phyloP scores from a whole-genome alignment of 208 protist genomes.

The Leishmania aethiopica region DNA sequence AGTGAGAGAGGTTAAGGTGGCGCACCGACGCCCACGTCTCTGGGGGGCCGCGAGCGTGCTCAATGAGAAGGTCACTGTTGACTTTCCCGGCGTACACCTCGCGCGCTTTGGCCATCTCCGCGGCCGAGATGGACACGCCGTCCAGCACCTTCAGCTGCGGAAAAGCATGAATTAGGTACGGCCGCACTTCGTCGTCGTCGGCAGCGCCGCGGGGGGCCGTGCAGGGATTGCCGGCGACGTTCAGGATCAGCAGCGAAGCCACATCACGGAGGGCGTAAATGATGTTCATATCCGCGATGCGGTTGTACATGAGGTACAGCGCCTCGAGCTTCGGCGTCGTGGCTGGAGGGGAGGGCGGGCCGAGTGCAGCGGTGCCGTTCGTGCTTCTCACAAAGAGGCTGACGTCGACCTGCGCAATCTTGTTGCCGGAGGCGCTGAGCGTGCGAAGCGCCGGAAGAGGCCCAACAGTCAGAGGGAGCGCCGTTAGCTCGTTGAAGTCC shows the following conservation, averaged over 20 bases:
- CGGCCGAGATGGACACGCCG: constrained; percentile 60
- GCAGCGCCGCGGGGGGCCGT: constrained; percentile 2
- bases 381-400: constrained; percentile 35
- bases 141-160: constrained; percentile 92
- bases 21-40: constrained; percentile 49
- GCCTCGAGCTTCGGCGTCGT: constrained; percentile 50
- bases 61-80: constrained; percentile 71
- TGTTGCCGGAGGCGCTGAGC: constrained; percentile 91
- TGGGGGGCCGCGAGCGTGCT: constrained; percentile 43
- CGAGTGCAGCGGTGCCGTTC: background rate
- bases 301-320: constrained; percentile 91
- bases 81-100: constrained; percentile 83
- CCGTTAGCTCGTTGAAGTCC: constrained; percentile 74
- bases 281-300: constrained; percentile 62
- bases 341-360: background rate
- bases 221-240: constrained; percentile 88
- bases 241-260: constrained; percentile 87
- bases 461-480: constrained; percentile 39
- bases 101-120: constrained; percentile 58
- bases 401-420: constrained; percentile 57
- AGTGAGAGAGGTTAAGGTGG: constrained; percentile 80
- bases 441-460: constrained; percentile 52
- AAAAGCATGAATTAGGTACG: constrained; percentile 92
- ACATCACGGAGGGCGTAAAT: constrained; percentile 79
- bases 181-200: constrained; percentile 53